Evolutionary conservation across 768 basidiomycete species (phyloP), one percentile per base, ranked within the genome.

Genomic region (Mycena metata): DNA sequence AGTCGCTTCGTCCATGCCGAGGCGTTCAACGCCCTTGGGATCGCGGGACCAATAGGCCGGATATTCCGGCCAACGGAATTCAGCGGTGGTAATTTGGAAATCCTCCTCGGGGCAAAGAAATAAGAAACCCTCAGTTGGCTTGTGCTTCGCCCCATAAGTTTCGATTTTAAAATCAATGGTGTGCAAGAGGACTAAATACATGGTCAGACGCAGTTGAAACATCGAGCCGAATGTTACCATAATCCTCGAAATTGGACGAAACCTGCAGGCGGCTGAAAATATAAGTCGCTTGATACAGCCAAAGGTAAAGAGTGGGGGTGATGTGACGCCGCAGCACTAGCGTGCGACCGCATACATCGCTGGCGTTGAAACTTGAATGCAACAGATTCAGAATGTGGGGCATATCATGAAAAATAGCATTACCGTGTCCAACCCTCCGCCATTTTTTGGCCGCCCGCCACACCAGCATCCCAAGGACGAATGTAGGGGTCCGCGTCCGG

Each of bases 211-310:
- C 42, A 58, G 57, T 58, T 58, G 57, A 58, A 58, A 58, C 57
- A 46, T 58, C 33, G 16, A 58, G 17, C 45, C 57, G 42, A 58
- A 46, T 58, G 43, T 58, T 58, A 58, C 57, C 57, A 58, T 58
- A 58, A 58, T 58, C 57, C 43, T 58, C 57, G 57, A 58, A 58
- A 43, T 58, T 58, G 57, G 57, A 58, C 43, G 57, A 58, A 58
- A 58, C 57, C 26, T 42, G 41, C 57, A 58, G 57, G 57, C 57
- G 57, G 57, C 57, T 58, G 57, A 58, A 58, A 58, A 58, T 58
- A 58, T 58, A 43, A 58, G 57, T 58, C 57, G 58, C 57, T 58
- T 58, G 57, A 45, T 58, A 58, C 42, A 58, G 57, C 57, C 57
- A 58, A 46, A 24, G 42, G 57, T 58, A 58, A 26, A 58, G 43